Evolutionary conservation across 768 basidiomycete genomes (phyloP), one percentile per base, ranked within the genome.

Genomic region (Lactarius pseudohatsudake): DNA sequence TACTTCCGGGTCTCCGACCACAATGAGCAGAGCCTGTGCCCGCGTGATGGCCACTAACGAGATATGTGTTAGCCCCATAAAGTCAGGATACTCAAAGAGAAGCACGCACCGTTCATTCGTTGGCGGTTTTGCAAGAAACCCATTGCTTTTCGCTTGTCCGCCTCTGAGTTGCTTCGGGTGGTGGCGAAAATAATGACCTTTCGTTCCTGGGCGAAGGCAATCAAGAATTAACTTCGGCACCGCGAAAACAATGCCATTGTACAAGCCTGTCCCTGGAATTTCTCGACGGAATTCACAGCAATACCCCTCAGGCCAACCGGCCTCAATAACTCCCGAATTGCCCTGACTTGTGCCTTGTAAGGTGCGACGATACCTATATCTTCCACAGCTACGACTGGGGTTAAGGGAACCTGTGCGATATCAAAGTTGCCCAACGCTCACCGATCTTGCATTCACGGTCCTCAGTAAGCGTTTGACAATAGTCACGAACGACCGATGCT

Each of bases 21-120:
- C 76, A 67, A 89, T 82, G 16, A 90, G 80, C 3, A 89, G 76
- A 0, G 86, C 84, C 72, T 88, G 81, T 0, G 86, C 86, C 11
- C 87, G 85, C 0, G 88, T 90, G 15, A 90, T 74, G 5, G 87
- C 86, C 43, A 90, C 88, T 88, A 58, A 9, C 57, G 32, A 7
- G 28, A 30, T 11, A 41, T 45, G 38, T 34, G 41, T 18, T 18
- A 16, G 20, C 30, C 7, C 26, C 32, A 60, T 15, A 22, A 50
- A 43, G 20, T 30, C 30, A 30, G 5, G 30, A 30, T 30, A 30
- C 30, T 30, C 30, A 30, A 30, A 30, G 30, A 30, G 30, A 30
- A 6, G 30, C 30, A 7, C 30, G 30, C 30, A 30, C 30, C 30
- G 5, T 30, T 30, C 30, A 30, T 30, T 30, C 30, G 30, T 30